Evolutionary conservation across 805 yeast genomes (phyloP).

Genomic region (Grigorovia jiainica): DNA sequence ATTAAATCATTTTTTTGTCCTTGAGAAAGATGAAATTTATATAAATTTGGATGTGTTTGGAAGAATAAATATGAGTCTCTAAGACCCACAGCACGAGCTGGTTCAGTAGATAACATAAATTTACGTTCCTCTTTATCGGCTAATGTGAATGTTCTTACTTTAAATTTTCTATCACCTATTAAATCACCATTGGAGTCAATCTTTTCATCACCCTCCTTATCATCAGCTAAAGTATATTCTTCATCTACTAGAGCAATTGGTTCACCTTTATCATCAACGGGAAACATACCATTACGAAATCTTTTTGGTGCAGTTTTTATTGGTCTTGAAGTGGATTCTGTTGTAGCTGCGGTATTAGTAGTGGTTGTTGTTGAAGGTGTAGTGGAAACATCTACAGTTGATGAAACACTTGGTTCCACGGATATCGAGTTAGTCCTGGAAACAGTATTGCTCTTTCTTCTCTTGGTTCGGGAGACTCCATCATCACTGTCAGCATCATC

Average conservation of each 20-base stretch:
- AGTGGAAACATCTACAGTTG: background rate
- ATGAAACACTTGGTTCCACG: slow-evolving; percentile 2
- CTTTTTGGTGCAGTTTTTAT: slow-evolving; percentile 6
- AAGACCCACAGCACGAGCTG: slow-evolving; percentile 90
- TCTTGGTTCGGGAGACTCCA: slow-evolving; percentile 4
- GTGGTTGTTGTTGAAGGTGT: background rate
- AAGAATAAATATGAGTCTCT: slow-evolving; percentile 84
- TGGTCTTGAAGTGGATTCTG: slow-evolving; percentile 2
- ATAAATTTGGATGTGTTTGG: slow-evolving; percentile 72
- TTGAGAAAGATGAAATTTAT: slow-evolving; percentile 62
- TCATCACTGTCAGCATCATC: slow-evolving; percentile 17
- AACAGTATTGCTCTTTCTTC: slow-evolving; percentile 6
- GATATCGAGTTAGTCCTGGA: slow-evolving; percentile 12
- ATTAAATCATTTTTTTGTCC: slow-evolving; percentile 79
- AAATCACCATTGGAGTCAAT: slow-evolving; percentile 59
- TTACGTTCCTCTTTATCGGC: slow-evolving; percentile 49
- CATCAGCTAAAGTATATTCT: slow-evolving; percentile 69
- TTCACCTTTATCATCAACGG: slow-evolving; percentile 59
- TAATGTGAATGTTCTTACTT: slow-evolving; percentile 60
- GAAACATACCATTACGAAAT: slow-evolving; percentile 21
- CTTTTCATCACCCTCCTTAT: slow-evolving; percentile 69
- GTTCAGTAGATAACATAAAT: slow-evolving; percentile 91
- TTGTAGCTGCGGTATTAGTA: slow-evolving; percentile 9
- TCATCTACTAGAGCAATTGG: slow-evolving; percentile 58
- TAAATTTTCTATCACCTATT: slow-evolving; percentile 62